Evolutionary conservation across 805 yeast genomes (phyloP), one percentile per base, ranked within the genome.

Genomic region (Ogataea chonburiensis): DNA sequence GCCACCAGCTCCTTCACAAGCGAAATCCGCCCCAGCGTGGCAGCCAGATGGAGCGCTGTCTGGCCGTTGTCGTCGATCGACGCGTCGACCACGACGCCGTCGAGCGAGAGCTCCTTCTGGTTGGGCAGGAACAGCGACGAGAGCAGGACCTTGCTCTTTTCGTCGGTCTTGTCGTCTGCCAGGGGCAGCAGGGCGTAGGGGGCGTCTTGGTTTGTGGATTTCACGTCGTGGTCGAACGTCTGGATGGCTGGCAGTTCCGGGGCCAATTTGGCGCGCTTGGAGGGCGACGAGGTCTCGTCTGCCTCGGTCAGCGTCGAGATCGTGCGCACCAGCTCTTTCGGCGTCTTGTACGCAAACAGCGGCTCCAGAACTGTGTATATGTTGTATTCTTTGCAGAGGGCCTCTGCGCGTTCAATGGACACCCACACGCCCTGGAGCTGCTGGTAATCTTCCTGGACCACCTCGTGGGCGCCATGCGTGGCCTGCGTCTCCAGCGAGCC

Each of bases 31-130:
- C 95, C 98, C 58, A 93, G 71, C 0, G 97, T 86, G 11, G 97
- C 80, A 3, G 97, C 94, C 94, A 98, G 86, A 61, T 93, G 99
- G 39, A 93, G 69, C 0, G 96, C 87, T 0, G 96, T 83, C 55
- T 93, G 93, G 0, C 98, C 97, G 40, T 82, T 77, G 49, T 86
- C 94, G 61, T 94, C 99, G 28, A 94, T 85, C 1, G 96, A 81
- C 21, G 87, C 86, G 53, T 87, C 93, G 33, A 89, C 68, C 41
- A 77, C 73, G 23, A 86, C 67, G 25, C 68, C 55, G 8, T 53
- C 46, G 11, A 63, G 34, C 56, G n/a, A 57, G 40, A 26, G 50
- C 54, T 55, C 57, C 21, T 50, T 52, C 40, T 67, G 71, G 29
- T 61, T 61, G 3, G 73, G 68, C 31, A 76, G 46, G 46, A 77